Evolutionary conservation across 768 basidiomycete genomes (phyloP).

Genomic region (Dioszegia aurantiaca): DNA sequence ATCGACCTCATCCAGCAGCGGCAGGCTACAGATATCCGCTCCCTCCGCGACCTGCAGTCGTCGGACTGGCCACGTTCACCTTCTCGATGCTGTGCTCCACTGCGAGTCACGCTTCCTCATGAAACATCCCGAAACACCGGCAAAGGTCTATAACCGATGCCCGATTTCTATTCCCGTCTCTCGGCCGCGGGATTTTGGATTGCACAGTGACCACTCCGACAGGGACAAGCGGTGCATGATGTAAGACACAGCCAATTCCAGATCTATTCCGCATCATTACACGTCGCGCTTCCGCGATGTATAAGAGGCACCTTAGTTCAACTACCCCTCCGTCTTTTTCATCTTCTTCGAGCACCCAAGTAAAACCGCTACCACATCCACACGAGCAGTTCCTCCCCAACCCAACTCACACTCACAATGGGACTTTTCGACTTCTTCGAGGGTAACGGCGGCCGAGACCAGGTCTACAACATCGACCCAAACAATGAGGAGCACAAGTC

Average conservation of each 20-base stretch:
- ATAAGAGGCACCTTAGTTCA: too few relatives aligned
- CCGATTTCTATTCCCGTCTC: background rate
- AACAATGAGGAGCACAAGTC: conserved; percentile 42
- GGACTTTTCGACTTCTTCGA: conserved; percentile 48
- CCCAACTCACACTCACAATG: conserved; percentile 13
- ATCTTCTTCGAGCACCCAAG: conserved; percentile 30
- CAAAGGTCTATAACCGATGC: background rate
- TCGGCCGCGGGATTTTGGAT: background rate
- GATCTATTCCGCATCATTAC: too few relatives aligned
- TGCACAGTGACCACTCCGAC: background rate
- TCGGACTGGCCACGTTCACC: too few relatives aligned
- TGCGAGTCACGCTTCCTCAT: too few relatives aligned
- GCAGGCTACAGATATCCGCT: too few relatives aligned
- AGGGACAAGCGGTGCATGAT: background rate
- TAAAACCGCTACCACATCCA: conserved; percentile 47
- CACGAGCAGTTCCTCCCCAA: conserved; percentile 28
- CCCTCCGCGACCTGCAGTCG: too few relatives aligned
- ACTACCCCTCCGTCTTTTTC: conserved; percentile 28
- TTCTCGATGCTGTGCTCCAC: too few relatives aligned
- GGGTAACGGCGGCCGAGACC: conserved; percentile 38
- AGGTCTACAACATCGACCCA: conserved; percentile 46
- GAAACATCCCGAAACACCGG: too few relatives aligned
- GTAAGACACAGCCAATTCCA: background rate
- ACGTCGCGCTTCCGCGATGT: too few relatives aligned
- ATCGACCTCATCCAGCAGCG: too few relatives aligned